A percentile compares a stretch with the other conserved stretches of the same genome.
phyloP scores from a whole-genome alignment of 2,329 filamentous ascomycete genomes.

The Trichoderma sp. region DNA sequence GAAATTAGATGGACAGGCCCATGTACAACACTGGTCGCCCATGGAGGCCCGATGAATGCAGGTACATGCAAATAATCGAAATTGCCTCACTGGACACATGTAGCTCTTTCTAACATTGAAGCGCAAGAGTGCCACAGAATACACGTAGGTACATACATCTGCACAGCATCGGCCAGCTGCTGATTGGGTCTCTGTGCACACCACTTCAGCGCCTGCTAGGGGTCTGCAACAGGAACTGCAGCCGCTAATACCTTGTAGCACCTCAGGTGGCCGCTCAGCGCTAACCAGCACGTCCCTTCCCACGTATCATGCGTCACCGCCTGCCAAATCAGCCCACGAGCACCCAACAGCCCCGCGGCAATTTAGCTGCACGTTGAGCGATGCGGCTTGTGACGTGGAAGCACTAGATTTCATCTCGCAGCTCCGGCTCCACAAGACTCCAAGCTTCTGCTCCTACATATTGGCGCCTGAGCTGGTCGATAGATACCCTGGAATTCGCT shows the following conservation, averaged over 20 bases:
- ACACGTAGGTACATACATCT: not conserved
- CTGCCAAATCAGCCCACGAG: slow-evolving; percentile 11
- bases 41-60: not conserved
- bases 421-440: slow-evolving; percentile 7
- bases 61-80: not conserved
- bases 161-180: not conserved
- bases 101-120: not conserved
- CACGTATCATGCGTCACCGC: slow-evolving; percentile 13
- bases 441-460: not conserved
- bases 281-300: not conserved
- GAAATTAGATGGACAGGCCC: not conserved
- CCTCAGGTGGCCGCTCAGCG: not conserved
- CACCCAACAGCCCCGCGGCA: slow-evolving; percentile 9
- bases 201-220: not conserved
- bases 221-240: not conserved
- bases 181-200: not conserved
- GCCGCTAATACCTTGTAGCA: not conserved
- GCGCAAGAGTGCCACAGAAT: not conserved
- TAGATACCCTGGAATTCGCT: not conserved
- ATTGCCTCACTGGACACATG: not conserved
- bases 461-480: slow-evolving; percentile 10
- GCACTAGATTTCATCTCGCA: slow-evolving; percentile 11
- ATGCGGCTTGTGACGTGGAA: slow-evolving; percentile 9
- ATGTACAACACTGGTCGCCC: not conserved
- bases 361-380: not conserved